Conservation (phyloP, 2,329 filamentous ascomycete species). For the Chaetomiaceae sp. region DNA sequence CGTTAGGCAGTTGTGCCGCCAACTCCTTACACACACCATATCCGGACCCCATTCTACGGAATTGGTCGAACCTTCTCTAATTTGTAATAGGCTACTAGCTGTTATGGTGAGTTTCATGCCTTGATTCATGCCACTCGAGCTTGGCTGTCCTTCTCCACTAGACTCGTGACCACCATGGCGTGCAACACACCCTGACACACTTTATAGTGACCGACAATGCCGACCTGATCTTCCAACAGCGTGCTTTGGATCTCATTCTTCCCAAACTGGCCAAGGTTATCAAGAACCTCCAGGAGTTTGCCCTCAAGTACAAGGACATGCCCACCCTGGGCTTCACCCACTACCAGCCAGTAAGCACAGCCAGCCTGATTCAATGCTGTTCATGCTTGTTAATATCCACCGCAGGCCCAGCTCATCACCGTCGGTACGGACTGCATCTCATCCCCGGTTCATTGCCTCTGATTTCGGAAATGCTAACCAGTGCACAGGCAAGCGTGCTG, state of each 20-base stretch:
- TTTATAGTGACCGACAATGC: constrained; percentile 63
- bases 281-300: constrained; percentile 67
- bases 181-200: constrained; percentile 1
- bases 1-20: background rate
- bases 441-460: too few relatives aligned
- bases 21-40: background rate
- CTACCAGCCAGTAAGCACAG: constrained; percentile 46
- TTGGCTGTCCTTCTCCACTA: background rate
- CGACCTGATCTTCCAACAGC: constrained; percentile 66
- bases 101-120: constrained; percentile 35
- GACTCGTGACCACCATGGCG: too few relatives aligned
- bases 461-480: background rate
- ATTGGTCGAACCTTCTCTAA: background rate
- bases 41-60: too few relatives aligned
- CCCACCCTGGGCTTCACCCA: constrained; percentile 77
- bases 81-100: constrained; percentile 34
- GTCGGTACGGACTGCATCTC: constrained; percentile 41
- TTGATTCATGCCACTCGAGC: too few relatives aligned
- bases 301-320: constrained; percentile 62
- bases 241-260: constrained; percentile 66
- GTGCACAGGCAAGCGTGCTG: constrained; percentile 52
- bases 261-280: constrained; percentile 77
- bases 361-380: fast-evolving
- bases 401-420: constrained; percentile 54
- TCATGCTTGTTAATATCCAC: background rate